Base-by-base conservation (phyloP, 2,329 filamentous ascomycete species). In the Madurella fahalii region DNA sequence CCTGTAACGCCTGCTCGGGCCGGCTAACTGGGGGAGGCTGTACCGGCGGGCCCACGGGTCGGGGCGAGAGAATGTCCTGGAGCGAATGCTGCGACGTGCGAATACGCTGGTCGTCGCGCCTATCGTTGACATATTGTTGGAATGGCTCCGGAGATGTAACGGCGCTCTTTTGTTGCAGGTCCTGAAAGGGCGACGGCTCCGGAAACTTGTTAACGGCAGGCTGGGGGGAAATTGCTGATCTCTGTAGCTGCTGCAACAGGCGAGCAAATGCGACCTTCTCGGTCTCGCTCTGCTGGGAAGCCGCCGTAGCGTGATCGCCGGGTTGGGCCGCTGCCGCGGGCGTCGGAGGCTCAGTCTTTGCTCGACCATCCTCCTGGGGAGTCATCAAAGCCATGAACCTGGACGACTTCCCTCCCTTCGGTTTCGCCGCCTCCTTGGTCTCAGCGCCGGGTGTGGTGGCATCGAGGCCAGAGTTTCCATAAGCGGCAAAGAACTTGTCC, bases 181-280 rank as follows among this genome's bases (percentile, higher is more conserved):
- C 66, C 11, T 52, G 54, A 42, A 55, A 54, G 2, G 56, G 57
- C 3, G 47, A 34, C 12, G 50, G 48, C 25, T 63, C 60, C n/a
- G 55, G 54, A 11, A 56, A 54, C 40, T 40, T 59, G 66, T 65
- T 47, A 54, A 63, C 17, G 60, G 58, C 18, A 42, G 42, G 15
- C 52, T 54, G 54, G 9, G 58, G 49, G 15, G 58, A 54, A 7
- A 72, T 56, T 2, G 74, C 78, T 56, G 83, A 80, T 54, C 76
- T 76, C 57, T 91, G 86, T 40, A 96, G 81, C 79, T 96, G 95
- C 62, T 88, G 82, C 37, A 96, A 76, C 44, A 96, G 81, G 43
- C 85, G 82, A 61, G 90, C 83, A 71, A 96, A 96, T 1, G 90
- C 92, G 68, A 91, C 87, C 69, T 90, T 90, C 65, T 96, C 92